Evolutionary conservation across 2,329 filamentous ascomycete species (phyloP).

Genomic region (Neofusicoccum ribis): DNA sequence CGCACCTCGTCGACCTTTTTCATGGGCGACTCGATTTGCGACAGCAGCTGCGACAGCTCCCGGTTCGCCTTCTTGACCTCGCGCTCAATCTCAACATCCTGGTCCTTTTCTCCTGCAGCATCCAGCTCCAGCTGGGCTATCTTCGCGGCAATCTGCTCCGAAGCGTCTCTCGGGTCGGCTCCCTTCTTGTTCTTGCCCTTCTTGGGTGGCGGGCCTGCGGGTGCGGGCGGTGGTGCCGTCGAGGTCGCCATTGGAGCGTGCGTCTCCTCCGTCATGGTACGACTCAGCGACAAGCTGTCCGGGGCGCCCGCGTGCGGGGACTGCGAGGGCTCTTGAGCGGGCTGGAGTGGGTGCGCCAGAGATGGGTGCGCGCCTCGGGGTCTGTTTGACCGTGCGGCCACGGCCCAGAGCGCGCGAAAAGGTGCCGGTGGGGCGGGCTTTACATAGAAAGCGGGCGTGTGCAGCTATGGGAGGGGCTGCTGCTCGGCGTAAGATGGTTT

Average conservation of each 20-base stretch:
- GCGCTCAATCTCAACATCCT: slow-evolving; percentile 93
- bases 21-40: slow-evolving; percentile 85
- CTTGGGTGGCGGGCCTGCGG: slow-evolving; percentile 55
- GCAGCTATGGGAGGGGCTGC: slow-evolving; percentile 9
- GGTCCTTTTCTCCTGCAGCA: slow-evolving; percentile 88
- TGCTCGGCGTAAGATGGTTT: slow-evolving; percentile 11
- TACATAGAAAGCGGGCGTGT: slow-evolving; percentile 11
- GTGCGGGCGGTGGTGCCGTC: slow-evolving; percentile 14
- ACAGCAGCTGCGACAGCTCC: slow-evolving; percentile 82
- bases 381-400: neutral
- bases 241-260: slow-evolving; percentile 12
- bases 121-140: slow-evolving; percentile 95
- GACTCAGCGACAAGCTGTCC: neutral
- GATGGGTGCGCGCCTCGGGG: slow-evolving; percentile 16
- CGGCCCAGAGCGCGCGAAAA: neutral
- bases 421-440: neutral
- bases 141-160: slow-evolving; percentile 86
- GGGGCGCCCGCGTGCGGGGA: slow-evolving; percentile 36
- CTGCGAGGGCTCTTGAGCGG: slow-evolving; percentile 32
- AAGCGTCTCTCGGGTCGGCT: slow-evolving; percentile 82
- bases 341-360: slow-evolving; percentile 37
- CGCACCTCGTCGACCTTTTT: slow-evolving; percentile 89
- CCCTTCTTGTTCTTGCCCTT: slow-evolving; percentile 82
- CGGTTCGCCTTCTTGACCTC: slow-evolving; percentile 93
- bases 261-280: slow-evolving; percentile 12